Conservation (phyloP, 2,329 filamentous ascomycete genomes). For the Calycina marina region DNA sequence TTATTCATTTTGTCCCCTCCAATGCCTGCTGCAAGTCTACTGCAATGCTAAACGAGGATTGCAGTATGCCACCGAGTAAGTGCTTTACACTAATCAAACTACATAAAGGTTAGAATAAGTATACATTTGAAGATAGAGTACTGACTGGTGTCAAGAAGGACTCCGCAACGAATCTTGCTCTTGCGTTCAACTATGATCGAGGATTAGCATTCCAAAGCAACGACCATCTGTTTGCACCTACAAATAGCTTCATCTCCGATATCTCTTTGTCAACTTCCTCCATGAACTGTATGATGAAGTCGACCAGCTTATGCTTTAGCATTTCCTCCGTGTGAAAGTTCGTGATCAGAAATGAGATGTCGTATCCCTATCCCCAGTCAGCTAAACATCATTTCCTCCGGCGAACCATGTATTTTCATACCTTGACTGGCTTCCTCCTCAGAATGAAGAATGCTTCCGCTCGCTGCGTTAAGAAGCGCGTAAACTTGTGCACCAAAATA, state of each 20-base stretch:
- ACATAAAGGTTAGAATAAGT: background rate
- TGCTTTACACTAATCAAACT: conserved; percentile 1
- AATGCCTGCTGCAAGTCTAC: background rate
- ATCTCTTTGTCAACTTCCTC: conserved; percentile 99
- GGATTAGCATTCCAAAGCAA: conserved; percentile 4
- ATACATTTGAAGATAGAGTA: conserved; percentile 1
- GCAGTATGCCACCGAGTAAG: background rate
- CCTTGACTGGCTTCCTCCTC: conserved; percentile 87
- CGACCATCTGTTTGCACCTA: conserved; percentile 33
- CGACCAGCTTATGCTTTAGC: conserved; percentile 97
- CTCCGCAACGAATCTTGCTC: conserved; percentile 94
- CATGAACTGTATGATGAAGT: conserved; percentile 99
- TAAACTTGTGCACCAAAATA: conserved; percentile 97
- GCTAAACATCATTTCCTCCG: conserved; percentile 1
- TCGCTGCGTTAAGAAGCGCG: conserved; percentile 85
- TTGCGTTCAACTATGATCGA: conserved; percentile 67
- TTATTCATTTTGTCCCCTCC: background rate
- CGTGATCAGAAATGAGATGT: conserved; percentile 96
- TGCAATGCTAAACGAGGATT: background rate
- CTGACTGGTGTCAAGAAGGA: conserved; percentile 89
- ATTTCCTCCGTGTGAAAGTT: conserved; percentile 98
- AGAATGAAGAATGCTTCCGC: conserved; percentile 96
- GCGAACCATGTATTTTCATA: conserved; percentile 25
- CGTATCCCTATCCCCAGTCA: conserved; percentile 56
- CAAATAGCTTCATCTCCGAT: conserved; percentile 99